phyloP scores from a whole-genome alignment of 768 basidiomycete genomes.

The Rhodotorula kratochvilovae region DNA sequence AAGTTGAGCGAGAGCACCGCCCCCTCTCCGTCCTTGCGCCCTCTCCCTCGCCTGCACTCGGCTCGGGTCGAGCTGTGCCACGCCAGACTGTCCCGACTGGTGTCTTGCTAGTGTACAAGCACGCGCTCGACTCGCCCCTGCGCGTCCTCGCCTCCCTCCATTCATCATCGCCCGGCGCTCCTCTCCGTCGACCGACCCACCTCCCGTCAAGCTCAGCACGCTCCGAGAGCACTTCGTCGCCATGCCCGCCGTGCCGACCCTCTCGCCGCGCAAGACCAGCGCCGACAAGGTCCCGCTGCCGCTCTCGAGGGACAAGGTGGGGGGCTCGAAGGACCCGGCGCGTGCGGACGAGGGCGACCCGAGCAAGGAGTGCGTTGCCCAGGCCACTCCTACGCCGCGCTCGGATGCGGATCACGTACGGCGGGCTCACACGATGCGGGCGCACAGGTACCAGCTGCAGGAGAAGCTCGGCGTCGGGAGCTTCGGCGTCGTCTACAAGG shows the following conservation, averaged over 20 bases:
- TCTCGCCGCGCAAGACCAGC: no score
- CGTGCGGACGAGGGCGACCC: background rate
- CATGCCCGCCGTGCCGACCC: background rate
- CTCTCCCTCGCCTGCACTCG: no score
- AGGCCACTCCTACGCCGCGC: no score
- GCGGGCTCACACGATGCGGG: background rate
- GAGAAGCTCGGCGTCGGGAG: constrained; percentile 97
- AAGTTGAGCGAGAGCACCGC: no score
- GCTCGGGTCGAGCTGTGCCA: no score
- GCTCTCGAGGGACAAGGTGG: background rate
- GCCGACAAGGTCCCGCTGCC: background rate
- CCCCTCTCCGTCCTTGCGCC: no score
- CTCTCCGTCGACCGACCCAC: background rate
- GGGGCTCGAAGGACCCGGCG: background rate
- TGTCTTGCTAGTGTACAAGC: background rate
- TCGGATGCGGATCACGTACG: no score
- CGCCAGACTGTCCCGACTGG: no score
- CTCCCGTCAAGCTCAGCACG: no score
- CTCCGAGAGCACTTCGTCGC: no score
- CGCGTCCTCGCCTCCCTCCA: background rate
- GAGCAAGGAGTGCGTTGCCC: constrained; percentile 7
- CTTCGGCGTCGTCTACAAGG: constrained; percentile 97
- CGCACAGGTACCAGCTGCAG: constrained; percentile 69
- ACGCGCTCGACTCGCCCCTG: background rate
- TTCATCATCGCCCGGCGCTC: background rate